phyloP scores from a whole-genome alignment of 345 rosid genomes.

The Gossypium mustelinum region DNA sequence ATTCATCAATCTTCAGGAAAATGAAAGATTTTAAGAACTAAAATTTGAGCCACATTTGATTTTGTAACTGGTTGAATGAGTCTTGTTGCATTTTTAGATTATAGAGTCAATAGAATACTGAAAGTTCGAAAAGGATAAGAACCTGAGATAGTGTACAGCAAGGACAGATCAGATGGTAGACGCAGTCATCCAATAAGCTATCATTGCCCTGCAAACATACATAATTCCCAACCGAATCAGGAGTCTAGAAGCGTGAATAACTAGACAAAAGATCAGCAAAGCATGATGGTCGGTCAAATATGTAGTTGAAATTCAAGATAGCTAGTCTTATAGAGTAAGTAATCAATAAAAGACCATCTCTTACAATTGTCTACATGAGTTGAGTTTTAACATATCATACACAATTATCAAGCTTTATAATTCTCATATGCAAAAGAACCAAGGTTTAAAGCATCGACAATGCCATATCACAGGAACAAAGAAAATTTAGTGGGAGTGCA shows the following conservation, averaged over 20 bases:
- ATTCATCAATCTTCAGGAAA: background rate
- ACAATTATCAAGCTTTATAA: background rate
- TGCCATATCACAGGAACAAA: background rate
- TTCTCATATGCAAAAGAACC: background rate
- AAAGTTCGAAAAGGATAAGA: constrained; percentile 4
- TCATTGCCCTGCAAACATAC: constrained; percentile 55
- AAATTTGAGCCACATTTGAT: background rate
- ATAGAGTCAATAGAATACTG: background rate
- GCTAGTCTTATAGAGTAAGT: background rate
- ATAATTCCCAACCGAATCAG: background rate
- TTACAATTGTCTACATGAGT: background rate
- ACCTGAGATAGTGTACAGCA: constrained; percentile 87
- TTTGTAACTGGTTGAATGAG: background rate
- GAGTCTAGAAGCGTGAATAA: background rate
- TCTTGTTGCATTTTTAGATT: background rate
- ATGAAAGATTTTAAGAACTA: background rate
- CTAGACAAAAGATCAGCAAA: background rate
- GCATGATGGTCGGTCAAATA: background rate
- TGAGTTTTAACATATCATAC: background rate
- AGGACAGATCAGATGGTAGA: constrained; percentile 73
- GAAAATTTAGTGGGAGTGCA: background rate
- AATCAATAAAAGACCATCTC: background rate
- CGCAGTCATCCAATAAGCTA: constrained; percentile 65
- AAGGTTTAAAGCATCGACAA: background rate
- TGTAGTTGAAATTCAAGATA: background rate